phyloP scores from a whole-genome alignment of 2,329 filamentous ascomycete species.

The Furcasterigmium sp. region DNA sequence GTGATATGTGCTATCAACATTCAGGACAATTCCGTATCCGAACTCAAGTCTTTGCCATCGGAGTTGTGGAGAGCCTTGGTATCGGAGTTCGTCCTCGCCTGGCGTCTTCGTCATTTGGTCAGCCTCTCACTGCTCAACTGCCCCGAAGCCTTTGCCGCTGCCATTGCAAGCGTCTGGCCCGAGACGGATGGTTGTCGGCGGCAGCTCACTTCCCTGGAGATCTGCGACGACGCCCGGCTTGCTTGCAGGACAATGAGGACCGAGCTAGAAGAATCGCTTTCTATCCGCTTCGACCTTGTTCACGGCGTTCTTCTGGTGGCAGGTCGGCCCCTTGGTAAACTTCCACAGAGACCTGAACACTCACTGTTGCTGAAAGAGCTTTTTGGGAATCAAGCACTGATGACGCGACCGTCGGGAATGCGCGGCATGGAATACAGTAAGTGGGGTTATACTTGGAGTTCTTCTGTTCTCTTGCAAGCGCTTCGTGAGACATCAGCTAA shows the following conservation, averaged over 20 bases:
- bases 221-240: conserved; percentile 14
- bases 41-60: conserved; percentile 26
- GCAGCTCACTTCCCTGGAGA: too few species aligned
- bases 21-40: conserved; percentile 37
- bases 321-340: conserved; percentile 28
- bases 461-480: conserved; percentile 11
- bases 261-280: conserved; percentile 9
- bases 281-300: conserved; percentile 26
- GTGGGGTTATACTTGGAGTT: conserved; percentile 13
- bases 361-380: conserved; percentile 38
- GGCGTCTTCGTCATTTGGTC: conserved; percentile 28
- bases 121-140: conserved; percentile 22
- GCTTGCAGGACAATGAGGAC: too few species aligned
- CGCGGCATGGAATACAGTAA: conserved; percentile 46
- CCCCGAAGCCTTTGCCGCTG: conserved; percentile 18
- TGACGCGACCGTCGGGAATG: conserved; percentile 45
- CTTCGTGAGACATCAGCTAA: conserved; percentile 8
- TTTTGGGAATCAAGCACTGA: conserved; percentile 47
- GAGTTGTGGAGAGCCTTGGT: conserved; percentile 32
- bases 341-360: conserved; percentile 46
- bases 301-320: conserved; percentile 29
- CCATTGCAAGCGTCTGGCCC: conserved; percentile 38
- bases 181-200: conserved; percentile 16
- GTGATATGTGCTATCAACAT: conserved; percentile 24
- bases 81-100: conserved; percentile 39